Percentiles rank a stretch among this genome's conserved stretches.
Conservation (phyloP, 352 stramenopile species). For the Phytopythium boreale region DNA sequence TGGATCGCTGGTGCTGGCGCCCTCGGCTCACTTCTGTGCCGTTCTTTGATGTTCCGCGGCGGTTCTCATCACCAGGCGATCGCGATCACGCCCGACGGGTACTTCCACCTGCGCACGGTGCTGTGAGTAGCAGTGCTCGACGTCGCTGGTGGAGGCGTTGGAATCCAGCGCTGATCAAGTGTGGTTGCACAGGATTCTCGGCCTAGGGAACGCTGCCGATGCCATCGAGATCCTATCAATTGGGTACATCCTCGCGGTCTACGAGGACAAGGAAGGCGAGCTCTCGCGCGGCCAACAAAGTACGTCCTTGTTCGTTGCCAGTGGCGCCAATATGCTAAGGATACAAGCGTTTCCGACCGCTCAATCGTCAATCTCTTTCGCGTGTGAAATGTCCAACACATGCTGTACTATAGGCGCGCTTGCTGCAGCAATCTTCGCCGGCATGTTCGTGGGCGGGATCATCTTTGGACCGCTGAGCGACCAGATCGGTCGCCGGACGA, state of each 20-base stretch:
- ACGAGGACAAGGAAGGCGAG: conserved; percentile 66
- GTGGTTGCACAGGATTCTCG: conserved; percentile 52
- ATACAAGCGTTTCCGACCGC: background rate
- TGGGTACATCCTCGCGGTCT: conserved; percentile 88
- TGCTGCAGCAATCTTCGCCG: conserved; percentile 85
- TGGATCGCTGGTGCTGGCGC: too few species aligned
- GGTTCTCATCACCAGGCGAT: conserved; percentile 32
- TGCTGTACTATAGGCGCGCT: conserved; percentile 58
- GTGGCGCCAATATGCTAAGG: background rate
- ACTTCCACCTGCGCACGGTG: conserved; percentile 66
- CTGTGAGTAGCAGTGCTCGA: conserved; percentile 31
- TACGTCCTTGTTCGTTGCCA: conserved; percentile 17
- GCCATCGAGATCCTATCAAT: conserved; percentile 91
- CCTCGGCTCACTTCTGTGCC: background rate
- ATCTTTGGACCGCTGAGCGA: conserved; percentile 77
- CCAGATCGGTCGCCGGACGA: conserved; percentile 63
- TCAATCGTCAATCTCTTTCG: background rate
- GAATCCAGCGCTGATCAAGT: background rate
- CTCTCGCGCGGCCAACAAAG: conserved; percentile 51
- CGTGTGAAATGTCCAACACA: background rate
- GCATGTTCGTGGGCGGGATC: conserved; percentile 88
- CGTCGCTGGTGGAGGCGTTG: background rate
- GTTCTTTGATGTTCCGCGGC: background rate
- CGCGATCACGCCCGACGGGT: conserved; percentile 48
- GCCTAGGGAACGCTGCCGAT: conserved; percentile 84